These are phyloP conservation scores for Ustilaginoidea virens DNA, from an alignment of 2,329 filamentous ascomycete species.

Conservation along the genomic window DNA sequence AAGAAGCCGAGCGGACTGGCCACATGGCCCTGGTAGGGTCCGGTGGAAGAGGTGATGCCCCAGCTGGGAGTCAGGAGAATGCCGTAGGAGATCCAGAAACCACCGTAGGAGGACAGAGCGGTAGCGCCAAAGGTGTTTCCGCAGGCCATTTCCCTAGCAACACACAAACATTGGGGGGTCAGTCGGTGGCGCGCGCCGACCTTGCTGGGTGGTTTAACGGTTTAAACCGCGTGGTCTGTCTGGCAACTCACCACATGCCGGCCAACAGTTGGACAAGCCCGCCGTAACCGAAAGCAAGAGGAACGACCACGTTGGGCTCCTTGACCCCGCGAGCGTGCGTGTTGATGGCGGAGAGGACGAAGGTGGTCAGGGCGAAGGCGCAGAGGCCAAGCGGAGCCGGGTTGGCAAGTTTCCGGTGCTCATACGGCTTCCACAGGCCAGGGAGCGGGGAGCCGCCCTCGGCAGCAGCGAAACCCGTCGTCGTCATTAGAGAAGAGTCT, in stretches of 20 bases:
- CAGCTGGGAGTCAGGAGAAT: constrained; percentile 58
- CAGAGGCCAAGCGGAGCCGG: constrained; percentile 62
- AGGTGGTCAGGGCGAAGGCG: constrained; percentile 72
- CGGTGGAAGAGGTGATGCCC: constrained; percentile 32
- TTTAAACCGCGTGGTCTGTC: too few species aligned
- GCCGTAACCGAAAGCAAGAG: constrained; percentile 58
- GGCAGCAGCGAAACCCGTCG: constrained; percentile 21
- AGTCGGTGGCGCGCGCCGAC: too few species aligned
- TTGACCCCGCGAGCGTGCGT: constrained; percentile 45
- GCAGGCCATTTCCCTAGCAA: constrained; percentile 63
- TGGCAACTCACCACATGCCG: constrained; percentile 71
- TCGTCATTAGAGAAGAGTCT: constrained; percentile 11
- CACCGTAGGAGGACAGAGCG: constrained; percentile 65
- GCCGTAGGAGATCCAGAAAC: constrained; percentile 68
- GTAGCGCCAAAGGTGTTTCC: constrained; percentile 79
- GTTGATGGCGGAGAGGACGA: constrained; percentile 63
- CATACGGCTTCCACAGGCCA: constrained; percentile 45
- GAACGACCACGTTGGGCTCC: constrained; percentile 50
- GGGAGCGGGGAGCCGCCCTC: constrained; percentile 64
- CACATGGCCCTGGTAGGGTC: constrained; percentile 29
- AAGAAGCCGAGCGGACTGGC: constrained; percentile 56
- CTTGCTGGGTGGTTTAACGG: too few species aligned
- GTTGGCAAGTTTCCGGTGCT: constrained; percentile 62
- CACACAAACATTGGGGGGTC: too few species aligned
- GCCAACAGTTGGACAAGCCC: constrained; percentile 65